phyloP scores from a whole-genome alignment of 2,329 filamentous ascomycete genomes.

The Sodiomyces alkalinus region DNA sequence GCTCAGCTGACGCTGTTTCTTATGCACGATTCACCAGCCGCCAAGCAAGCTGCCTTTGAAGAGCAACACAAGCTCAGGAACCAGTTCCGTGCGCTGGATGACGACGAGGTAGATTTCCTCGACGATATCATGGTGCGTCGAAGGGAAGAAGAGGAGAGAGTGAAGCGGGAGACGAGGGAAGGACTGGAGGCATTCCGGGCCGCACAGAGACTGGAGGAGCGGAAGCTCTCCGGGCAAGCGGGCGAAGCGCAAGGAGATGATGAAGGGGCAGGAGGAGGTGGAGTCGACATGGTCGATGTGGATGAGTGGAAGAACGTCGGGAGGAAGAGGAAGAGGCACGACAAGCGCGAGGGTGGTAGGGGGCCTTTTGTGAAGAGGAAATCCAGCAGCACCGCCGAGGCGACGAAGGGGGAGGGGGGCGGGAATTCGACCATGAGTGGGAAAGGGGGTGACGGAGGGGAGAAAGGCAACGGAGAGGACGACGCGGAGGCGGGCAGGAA shows the following conservation, averaged over 20 bases:
- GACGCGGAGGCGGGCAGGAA: conserved; percentile 4
- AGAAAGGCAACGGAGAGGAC: conserved; percentile 2
- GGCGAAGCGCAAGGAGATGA: conserved; percentile 19
- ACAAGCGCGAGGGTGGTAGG: conserved; percentile 21
- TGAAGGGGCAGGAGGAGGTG: conserved; percentile 18
- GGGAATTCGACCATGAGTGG: no score
- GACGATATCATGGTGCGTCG: conserved; percentile 38
- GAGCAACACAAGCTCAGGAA: conserved; percentile 57
- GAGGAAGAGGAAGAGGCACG: conserved; percentile 23
- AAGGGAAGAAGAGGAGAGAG: conserved; percentile 36
- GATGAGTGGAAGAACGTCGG: conserved; percentile 10
- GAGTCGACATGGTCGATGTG: conserved; percentile 11
- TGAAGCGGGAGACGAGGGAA: conserved; percentile 39
- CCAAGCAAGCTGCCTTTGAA: conserved; percentile 72
- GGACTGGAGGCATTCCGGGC: conserved; percentile 39
- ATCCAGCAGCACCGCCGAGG: no score
- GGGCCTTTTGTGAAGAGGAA: no score
- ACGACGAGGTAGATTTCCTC: conserved; percentile 66
- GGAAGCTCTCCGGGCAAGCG: conserved; percentile 8
- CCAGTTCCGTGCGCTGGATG: conserved; percentile 63
- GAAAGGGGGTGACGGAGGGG: conserved; percentile 1
- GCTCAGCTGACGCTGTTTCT: no score
- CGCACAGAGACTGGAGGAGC: conserved; percentile 22
- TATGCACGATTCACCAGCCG: no score
- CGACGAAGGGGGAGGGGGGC: conserved; percentile 10